phyloP scores from a whole-genome alignment of 768 basidiomycete species.

The Lactarius evosmus region DNA sequence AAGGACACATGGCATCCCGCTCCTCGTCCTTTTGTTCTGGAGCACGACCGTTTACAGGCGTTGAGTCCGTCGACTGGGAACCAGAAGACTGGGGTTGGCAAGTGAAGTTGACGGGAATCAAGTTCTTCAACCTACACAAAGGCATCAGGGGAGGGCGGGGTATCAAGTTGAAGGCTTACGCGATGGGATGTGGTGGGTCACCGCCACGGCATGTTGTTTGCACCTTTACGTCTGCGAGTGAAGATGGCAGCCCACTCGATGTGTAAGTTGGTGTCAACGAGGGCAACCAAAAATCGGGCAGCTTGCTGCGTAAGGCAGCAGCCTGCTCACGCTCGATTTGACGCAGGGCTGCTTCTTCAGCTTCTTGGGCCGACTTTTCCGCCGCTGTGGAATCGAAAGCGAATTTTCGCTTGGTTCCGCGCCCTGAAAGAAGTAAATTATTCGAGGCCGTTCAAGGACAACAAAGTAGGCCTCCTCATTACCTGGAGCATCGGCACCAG shows the following conservation, averaged over 20 bases:
- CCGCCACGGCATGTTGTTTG: conserved; percentile 88
- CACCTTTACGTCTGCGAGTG: conserved; percentile 76
- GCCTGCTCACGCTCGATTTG: conserved; percentile 84
- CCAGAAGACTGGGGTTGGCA: conserved; percentile 41
- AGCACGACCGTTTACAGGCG: conserved; percentile 36
- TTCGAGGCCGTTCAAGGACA: background rate
- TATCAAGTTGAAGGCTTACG: conserved; percentile 45
- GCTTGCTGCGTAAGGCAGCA: conserved; percentile 78
- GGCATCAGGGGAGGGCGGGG: conserved; percentile 18
- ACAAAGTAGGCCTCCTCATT: conserved; percentile 31
- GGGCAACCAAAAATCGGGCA: conserved; percentile 97
- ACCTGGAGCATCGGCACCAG: conserved; percentile 40
- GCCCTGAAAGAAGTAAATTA: conserved; percentile 37
- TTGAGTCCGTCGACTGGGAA: conserved; percentile 34
- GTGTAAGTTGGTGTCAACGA: conserved; percentile 83
- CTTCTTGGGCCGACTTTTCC: conserved; percentile 68
- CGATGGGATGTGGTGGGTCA: conserved; percentile 69
- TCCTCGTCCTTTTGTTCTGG: conserved; percentile 50
- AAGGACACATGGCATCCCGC: conserved; percentile 72
- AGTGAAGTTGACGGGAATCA: conserved; percentile 79
- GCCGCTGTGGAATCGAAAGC: conserved; percentile 73
- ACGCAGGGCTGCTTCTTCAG: conserved; percentile 82
- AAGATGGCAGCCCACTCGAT: conserved; percentile 56
- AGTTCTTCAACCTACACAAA: conserved; percentile 67
- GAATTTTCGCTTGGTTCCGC: conserved; percentile 80